Conservation (phyloP, 139 green algal genomes). For the Zygnema cylindricum region DNA sequence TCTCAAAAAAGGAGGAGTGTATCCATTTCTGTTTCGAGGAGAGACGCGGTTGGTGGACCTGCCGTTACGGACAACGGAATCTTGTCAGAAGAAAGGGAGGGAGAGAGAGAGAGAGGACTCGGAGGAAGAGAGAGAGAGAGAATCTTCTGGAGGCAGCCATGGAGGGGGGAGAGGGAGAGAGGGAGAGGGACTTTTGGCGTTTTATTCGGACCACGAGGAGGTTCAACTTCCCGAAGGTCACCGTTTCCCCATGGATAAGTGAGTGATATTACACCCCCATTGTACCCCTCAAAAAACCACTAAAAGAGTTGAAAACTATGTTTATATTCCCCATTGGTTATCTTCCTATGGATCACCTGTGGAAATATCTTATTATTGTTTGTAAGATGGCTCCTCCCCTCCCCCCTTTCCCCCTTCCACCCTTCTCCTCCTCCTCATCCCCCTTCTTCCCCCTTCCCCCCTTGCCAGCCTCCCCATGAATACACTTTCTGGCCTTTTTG, state of each 20-base stretch:
- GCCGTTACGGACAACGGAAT: too few relatives aligned
- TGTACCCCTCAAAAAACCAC: neutral
- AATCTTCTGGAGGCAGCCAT: conserved; percentile 19
- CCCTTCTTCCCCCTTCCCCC: neutral
- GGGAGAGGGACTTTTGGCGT: conserved; percentile 34
- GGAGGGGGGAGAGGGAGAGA: neutral
- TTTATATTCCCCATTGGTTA: neutral
- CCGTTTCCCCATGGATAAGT: conserved; percentile 51
- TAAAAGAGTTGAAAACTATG: neutral
- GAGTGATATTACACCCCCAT: neutral
- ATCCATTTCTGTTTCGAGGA: too few relatives aligned
- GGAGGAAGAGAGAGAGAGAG: neutral
- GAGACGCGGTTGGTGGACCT: too few relatives aligned
- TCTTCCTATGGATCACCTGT: neutral
- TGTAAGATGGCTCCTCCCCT: neutral
- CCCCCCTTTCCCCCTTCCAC: neutral
- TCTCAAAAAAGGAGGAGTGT: too few relatives aligned
- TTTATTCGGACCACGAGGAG: conserved; percentile 38
- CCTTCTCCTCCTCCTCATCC: conserved; percentile 2
- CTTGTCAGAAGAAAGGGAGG: too few relatives aligned
- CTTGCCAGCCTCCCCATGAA: neutral
- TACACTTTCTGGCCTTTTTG: neutral
- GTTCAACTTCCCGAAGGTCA: conserved; percentile 28
- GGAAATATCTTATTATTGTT: neutral
- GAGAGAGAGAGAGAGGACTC: too few relatives aligned